Percentiles rank a stretch among this genome's conserved stretches.
These are phyloP conservation scores for Lanmaoa rubissima DNA, from an alignment of 768 basidiomycete genomes.

Conservation along the genomic window DNA sequence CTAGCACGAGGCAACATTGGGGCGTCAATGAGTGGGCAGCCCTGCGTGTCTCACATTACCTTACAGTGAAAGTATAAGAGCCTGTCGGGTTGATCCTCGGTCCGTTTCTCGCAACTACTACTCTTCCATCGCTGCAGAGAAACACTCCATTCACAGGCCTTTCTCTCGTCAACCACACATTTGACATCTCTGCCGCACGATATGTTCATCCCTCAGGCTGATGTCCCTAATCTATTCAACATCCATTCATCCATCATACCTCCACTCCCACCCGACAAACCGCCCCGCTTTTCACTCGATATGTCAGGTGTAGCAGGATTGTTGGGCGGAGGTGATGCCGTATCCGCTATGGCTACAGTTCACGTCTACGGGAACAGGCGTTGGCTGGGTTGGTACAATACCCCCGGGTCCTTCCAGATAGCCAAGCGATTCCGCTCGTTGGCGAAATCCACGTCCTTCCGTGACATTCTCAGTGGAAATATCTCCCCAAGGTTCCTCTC, in stretches of 20 bases:
- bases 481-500: conserved; percentile 2
- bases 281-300: conserved; percentile 17
- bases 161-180: not conserved
- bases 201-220: not conserved
- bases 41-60: not conserved
- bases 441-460: conserved; percentile 11
- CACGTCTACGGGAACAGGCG: conserved; percentile 27
- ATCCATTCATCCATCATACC: not conserved
- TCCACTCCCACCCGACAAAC: not conserved
- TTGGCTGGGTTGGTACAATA: conserved; percentile 38
- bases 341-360: conserved; percentile 29
- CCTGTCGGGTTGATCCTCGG: not conserved
- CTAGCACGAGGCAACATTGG: no score
- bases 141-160: not conserved
- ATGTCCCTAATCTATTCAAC: not conserved
- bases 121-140: not conserved
- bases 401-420: conserved; percentile 32
- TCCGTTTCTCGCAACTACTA: not conserved
- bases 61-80: not conserved
- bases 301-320: conserved; percentile 26
- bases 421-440: conserved; percentile 23
- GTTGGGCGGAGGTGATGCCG: conserved; percentile 32
- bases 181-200: not conserved
- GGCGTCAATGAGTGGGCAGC: no score
- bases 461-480: not conserved